Base-by-base conservation (phyloP, 208 protist species). In the Acanthamoeba lugdunensis region DNA sequence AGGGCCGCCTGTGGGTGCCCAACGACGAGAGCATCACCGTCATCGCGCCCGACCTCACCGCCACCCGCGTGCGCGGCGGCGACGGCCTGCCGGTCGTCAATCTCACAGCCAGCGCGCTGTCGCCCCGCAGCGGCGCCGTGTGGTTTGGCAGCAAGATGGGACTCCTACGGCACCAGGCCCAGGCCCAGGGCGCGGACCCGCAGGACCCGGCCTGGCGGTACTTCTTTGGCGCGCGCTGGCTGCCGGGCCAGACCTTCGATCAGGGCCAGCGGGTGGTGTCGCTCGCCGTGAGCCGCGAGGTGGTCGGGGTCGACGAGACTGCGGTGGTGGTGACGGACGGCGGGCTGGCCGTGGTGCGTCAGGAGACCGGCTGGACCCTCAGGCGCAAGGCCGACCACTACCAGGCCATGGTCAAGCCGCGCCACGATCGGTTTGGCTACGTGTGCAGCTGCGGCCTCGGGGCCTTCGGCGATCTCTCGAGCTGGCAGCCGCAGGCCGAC, bases 221-320 rank as follows among this genome's bases (percentile, higher is more conserved):
- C 23, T 94, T 94, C 69, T 94, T 67, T 30, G 94, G 94, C 33
- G 16, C 90, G 6, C 48, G 94, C 4, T 95, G 94, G 94, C 94
- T 94, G 11, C 94, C 94, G 11, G 94, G 94, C 61, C 7, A 28
- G 25, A 54, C 18, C 18, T 94, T 94, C 81, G 45, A 30, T 25
- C 94, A 45, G 23, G 69, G 58, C 41, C 54, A 77, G 54, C 33
- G 41, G 11, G 85, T 91, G 41, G 45, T 45, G 11, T 91, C 85
- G 41, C 45, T 91, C 4, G 85, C 85, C 23, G 65, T 77, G 16
- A 71, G 18, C 21, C 13, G 14, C 28, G 63, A 71, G 54, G 23
- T 9, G 25, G 79, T 21, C 9, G 81, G 21, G 21, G 69, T 21
- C 54, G 61, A 71, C 30, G 61, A 82, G 45, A 69, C 52, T 1